Percentiles rank a stretch among this genome's conserved stretches.
These are phyloP conservation scores for Rhizopus sp. DNA, from an alignment of 371 early-diverging fungal genomes.

Conservation along the genomic window DNA sequence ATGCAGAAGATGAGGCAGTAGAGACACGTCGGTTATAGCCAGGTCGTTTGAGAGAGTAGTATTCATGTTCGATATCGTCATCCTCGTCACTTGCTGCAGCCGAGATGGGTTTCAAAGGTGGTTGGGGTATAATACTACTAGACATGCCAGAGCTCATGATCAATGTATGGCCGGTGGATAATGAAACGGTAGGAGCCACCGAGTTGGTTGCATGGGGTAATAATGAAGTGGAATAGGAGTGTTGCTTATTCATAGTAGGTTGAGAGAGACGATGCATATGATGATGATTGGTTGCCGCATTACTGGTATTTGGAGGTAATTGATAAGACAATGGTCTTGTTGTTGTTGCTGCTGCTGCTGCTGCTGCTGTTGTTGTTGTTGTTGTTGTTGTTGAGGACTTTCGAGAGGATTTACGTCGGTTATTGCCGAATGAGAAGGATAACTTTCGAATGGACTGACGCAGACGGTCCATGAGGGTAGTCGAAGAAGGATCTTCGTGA, in stretches of 20 bases:
- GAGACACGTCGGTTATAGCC: slow-evolving; percentile 14
- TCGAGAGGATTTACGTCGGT: slow-evolving; percentile 8
- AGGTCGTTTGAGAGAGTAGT: slow-evolving; percentile 6
- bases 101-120: slow-evolving; percentile 21
- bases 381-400: not conserved
- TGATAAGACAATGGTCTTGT: slow-evolving; percentile 15
- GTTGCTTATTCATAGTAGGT: slow-evolving; percentile 21
- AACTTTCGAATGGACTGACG: slow-evolving; percentile 26
- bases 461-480: slow-evolving; percentile 36
- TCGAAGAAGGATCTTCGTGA: slow-evolving; percentile 16
- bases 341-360: not conserved
- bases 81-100: slow-evolving; percentile 18
- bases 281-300: not conserved
- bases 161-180: slow-evolving; percentile 26
- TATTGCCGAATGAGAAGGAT: slow-evolving; percentile 21
- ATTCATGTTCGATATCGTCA: slow-evolving; percentile 2
- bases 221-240: slow-evolving; percentile 24
- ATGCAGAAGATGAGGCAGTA: slow-evolving; percentile 21
- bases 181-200: slow-evolving; percentile 22
- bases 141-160: slow-evolving; percentile 21
- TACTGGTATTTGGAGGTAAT: slow-evolving; percentile 7
- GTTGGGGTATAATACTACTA: slow-evolving; percentile 13
- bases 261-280: slow-evolving; percentile 10
- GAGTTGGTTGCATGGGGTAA: slow-evolving; percentile 24
- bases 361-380: not conserved